Conservation (phyloP, 345 rosid species). For the Acer campestre region DNA sequence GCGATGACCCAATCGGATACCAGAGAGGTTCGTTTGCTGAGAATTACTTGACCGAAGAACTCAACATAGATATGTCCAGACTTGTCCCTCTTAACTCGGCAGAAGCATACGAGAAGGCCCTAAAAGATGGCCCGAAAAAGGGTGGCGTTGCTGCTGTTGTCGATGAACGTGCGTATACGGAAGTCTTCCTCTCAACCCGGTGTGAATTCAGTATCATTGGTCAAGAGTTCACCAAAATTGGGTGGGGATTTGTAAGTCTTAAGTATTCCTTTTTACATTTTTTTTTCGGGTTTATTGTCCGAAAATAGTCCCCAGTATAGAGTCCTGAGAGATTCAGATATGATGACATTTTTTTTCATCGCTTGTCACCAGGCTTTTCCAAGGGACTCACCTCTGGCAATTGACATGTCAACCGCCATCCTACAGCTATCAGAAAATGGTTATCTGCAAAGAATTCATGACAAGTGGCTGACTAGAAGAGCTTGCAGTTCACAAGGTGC, state of each 20-base stretch:
- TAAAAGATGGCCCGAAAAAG: too few relatives aligned
- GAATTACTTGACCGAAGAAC: too few relatives aligned
- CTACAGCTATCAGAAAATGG: conserved; percentile 26
- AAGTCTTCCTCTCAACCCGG: conserved; percentile 21
- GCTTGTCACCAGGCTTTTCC: conserved; percentile 21
- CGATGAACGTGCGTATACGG: conserved; percentile 19
- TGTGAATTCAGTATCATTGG: conserved; percentile 21
- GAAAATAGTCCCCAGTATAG: too few relatives aligned
- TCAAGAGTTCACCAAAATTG: conserved; percentile 22
- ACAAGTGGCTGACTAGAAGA: conserved; percentile 22
- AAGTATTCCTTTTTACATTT: not conserved
- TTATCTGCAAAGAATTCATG: conserved; percentile 27
- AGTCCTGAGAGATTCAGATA: too few relatives aligned
- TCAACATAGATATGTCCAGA: too few relatives aligned
- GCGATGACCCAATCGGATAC: too few relatives aligned
- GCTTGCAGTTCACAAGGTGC: conserved; percentile 3
- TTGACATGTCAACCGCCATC: conserved; percentile 29
- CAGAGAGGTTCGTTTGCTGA: not conserved
- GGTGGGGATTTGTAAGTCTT: conserved; percentile 22
- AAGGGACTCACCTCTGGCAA: conserved; percentile 24
- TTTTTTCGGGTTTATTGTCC: too few relatives aligned
- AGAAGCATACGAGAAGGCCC: too few relatives aligned
- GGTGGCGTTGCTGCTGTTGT: conserved; percentile 27
- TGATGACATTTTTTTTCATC: not conserved
- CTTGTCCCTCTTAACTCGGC: too few relatives aligned